Evolutionary conservation across 129 eudicot species (phyloP), one percentile per base, ranked within the genome.

Genomic region (Glebionis coronaria): DNA sequence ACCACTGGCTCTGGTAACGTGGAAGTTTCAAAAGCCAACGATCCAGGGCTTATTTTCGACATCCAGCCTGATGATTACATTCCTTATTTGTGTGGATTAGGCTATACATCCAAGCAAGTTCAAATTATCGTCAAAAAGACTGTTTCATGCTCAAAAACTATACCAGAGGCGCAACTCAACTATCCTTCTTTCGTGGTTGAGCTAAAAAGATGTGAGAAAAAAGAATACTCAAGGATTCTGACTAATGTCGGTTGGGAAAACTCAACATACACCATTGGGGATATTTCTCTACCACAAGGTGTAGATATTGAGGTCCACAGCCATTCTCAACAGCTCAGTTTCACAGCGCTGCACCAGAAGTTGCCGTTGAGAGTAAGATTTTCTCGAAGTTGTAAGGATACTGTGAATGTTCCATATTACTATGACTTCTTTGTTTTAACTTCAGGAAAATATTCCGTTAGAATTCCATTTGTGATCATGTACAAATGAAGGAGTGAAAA

Each of bases 261-360:
- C 25, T 52, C 23, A 10, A 6, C 56, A n/a, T 52, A 52, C 56
- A 52, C 56, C 14, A 16, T 16, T 13, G 11, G 20, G 21, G 23
- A 10, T 16, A 52, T 8, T 16, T 52, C 56, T 12, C 0, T 52
- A 52, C 56, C 56, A 14, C 9, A 14, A 12, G 56, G 56, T 16
- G 23, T 52, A 52, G 56, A 20, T 8, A 52, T 52, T 10, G 25
- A 52, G 23, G 56, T 52, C 4, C 10, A 1, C 18, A 52, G 3
- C 9, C 3, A 4, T 16, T 50, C 14, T 50, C 56, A 35, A 8
- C 42, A 35, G 42, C 42, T 52, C 56, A 52, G 0, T n/a, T 52
- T 52, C 23, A 52, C 56, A 52, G 56, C 9, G 20, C 10, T 52
- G 20, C 56, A 52, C 56, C 56, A 52, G 25, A 52, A 52, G 56